Conservation (phyloP, 371 early-diverging fungal genomes). For the Zychaea mexicana region DNA sequence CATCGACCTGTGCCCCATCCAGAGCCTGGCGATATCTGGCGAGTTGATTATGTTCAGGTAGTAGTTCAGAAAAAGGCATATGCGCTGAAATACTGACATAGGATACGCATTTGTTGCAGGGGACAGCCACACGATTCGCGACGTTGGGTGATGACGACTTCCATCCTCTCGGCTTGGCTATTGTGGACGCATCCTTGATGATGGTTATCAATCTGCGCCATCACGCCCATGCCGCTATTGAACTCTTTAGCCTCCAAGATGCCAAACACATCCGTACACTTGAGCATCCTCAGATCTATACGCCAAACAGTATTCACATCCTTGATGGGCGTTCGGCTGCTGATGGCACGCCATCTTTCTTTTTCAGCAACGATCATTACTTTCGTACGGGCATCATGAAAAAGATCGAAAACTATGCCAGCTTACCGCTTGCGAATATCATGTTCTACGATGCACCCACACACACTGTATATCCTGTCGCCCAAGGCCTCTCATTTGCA, state of each 20-base stretch:
- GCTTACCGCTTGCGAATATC: constrained; percentile 27
- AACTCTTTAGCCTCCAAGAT: constrained; percentile 17
- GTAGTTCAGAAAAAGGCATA: too few species aligned
- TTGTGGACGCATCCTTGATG: constrained; percentile 9
- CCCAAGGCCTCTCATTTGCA: constrained; percentile 31
- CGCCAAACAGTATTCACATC: constrained; percentile 38
- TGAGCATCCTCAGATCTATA: constrained; percentile 21
- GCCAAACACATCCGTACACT: constrained; percentile 23
- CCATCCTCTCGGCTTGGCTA: constrained; percentile 25
- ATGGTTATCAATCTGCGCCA: constrained; percentile 25
- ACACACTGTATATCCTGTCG: constrained; percentile 19
- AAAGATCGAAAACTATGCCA: constrained; percentile 27
- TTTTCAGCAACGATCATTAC: constrained; percentile 38
- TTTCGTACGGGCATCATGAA: constrained; percentile 19
- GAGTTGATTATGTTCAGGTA: constrained; percentile 26
- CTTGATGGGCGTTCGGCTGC: constrained; percentile 17
- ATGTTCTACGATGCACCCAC: constrained; percentile 38
- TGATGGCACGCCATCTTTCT: constrained; percentile 49
- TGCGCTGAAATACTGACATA: too few species aligned
- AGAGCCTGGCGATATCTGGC: constrained; percentile 31
- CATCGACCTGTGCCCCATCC: not conserved
- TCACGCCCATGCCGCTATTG: constrained; percentile 14
- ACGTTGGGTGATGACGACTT: constrained; percentile 10
- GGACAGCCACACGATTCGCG: not conserved
- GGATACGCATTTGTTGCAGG: not conserved